Conservation (phyloP, 1,284 basidiomycete species). For the Kwoniella shivajii region DNA sequence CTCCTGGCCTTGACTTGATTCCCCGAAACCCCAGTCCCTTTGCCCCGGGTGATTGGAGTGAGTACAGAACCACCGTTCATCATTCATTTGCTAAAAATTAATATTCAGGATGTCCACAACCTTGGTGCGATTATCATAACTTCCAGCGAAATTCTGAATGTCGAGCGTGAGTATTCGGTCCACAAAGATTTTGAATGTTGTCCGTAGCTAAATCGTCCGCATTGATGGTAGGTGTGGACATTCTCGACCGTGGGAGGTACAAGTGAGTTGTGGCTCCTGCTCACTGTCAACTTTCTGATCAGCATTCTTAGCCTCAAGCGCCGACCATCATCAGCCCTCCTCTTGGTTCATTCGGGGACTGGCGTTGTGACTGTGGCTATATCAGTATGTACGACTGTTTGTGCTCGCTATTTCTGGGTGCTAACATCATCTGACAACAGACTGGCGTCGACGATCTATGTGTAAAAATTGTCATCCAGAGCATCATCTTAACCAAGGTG, state of each 20-base stretch:
- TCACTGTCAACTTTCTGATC: neutral
- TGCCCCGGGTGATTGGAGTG: conserved; percentile 21
- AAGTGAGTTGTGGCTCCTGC: neutral
- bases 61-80: no score
- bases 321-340: conserved; percentile 14
- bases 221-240: conserved; percentile 12
- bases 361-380: conserved; percentile 20
- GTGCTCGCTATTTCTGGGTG: neutral
- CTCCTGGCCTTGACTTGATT: neutral
- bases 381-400: conserved; percentile 9
- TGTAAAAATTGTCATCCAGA: conserved; percentile 17
- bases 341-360: conserved; percentile 17
- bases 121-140: conserved; percentile 16
- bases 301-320: neutral
- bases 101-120: no score
- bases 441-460: conserved; percentile 13
- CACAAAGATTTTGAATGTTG: no score
- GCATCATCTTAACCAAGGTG: conserved; percentile 19
- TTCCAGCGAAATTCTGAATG: conserved; percentile 19
- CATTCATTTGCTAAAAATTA: neutral
- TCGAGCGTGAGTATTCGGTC: conserved; percentile 7
- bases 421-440: neutral
- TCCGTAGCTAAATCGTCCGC: neutral
- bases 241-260: conserved; percentile 6
- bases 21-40: conserved; percentile 6